Evolutionary conservation across 1,139 yeast species (phyloP), one percentile per base, ranked within the genome.

Genomic region (Hemisphaericaspora subhashii): DNA sequence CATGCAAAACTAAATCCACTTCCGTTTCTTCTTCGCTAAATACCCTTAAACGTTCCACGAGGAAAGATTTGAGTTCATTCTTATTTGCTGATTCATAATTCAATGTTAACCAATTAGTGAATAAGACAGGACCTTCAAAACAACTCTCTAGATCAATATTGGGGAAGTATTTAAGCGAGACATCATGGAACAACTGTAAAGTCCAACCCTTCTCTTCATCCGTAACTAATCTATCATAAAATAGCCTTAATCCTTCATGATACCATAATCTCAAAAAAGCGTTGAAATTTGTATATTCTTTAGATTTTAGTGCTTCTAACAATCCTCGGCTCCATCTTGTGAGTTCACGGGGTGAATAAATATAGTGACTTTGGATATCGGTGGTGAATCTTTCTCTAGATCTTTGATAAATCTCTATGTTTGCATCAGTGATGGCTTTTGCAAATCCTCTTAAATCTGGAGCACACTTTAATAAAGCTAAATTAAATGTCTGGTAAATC

Each of bases 241-340:
- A 90, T 14, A 90, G 63, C 27, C 97, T 62, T 39, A 84, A 60
- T 0, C 84, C 95, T 57, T 89, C 97, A 55, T 89, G 88, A 10
- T 81, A 84, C 92, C 95, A 86, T 2, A 87, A 51, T 27, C 90
- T 64, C 0, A 86, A 58, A 17, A 88, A 58, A 0, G 71, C 70
- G 24, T 64, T 64, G 12, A 79, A 51, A 1, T 64, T 53, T 2
- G 67, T 45, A 23, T 63, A 57, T 3, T 66, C 67, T 2, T 64
- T 48, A 1, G 71, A 58, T 40, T 65, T 62, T 10, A 85, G 52
- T 0, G 84, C 83, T 36, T 77, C 78, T 38, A 78, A 71, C 1
- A 92, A 60, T n/a, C 96, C 96, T 44, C 86, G 72, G 2, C 81
- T 68, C 95, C 96, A 88, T 43, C 98, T 66, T 0, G 98, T 88